phyloP scores from a whole-genome alignment of 2,329 filamentous ascomycete species.

The Aspergillus sp. region DNA sequence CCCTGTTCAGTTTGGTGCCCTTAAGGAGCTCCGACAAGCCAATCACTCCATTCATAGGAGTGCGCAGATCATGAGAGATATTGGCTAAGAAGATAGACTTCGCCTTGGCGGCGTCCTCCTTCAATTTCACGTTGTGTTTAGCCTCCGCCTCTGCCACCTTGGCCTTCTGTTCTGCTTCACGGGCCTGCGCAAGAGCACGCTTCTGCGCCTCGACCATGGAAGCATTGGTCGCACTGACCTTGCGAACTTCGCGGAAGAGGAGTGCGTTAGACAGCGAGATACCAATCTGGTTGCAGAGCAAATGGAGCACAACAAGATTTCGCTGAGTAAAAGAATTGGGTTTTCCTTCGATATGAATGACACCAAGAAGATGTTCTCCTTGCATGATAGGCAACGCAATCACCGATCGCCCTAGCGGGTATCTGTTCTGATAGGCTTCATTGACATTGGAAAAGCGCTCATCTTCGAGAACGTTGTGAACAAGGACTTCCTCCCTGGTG shows the following conservation, averaged over 20 bases:
- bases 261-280: conserved; percentile 64
- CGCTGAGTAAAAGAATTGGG: conserved; percentile 64
- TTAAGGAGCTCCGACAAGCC: conserved; percentile 67
- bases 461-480: conserved; percentile 63
- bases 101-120: conserved; percentile 64
- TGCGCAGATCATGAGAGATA: conserved; percentile 83
- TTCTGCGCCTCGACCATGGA: conserved; percentile 67
- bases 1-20: conserved; percentile 52
- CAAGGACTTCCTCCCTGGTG: conserved; percentile 61
- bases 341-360: conserved; percentile 61
- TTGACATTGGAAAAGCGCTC: conserved; percentile 63
- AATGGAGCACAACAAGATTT: conserved; percentile 49
- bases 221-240: conserved; percentile 61
- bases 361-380: conserved; percentile 57
- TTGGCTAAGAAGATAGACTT: conserved; percentile 98
- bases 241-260: conserved; percentile 60
- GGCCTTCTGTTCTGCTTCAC: conserved; percentile 62
- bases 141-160: conserved; percentile 64
- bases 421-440: conserved; percentile 53
- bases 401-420: conserved; percentile 58
- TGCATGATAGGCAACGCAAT: conserved; percentile 63
- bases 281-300: conserved; percentile 63
- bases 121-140: conserved; percentile 62
- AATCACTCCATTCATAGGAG: conserved; percentile 90
- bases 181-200: conserved; percentile 59